Conservation (phyloP, 2,329 filamentous ascomycete species). For the Calonectria fujianensis region DNA sequence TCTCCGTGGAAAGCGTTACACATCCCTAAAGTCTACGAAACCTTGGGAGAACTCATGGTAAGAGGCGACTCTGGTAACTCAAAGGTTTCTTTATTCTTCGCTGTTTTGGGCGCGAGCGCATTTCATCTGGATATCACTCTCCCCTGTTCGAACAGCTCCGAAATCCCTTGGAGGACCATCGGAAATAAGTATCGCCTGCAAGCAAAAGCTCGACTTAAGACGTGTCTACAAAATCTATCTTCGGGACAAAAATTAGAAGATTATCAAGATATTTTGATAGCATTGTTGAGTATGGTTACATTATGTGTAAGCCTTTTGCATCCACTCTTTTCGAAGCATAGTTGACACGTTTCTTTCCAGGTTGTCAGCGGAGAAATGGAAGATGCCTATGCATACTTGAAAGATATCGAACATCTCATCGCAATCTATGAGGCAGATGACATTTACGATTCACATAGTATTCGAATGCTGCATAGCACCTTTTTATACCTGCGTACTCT, state of each 20-base stretch:
- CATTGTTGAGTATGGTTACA: slow-evolving; percentile 36
- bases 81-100: slow-evolving; percentile 31
- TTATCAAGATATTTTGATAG: slow-evolving; percentile 36
- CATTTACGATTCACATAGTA: slow-evolving; percentile 4
- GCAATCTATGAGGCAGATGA: slow-evolving; percentile 28
- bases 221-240: slow-evolving; percentile 16
- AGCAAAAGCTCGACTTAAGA: slow-evolving; percentile 30
- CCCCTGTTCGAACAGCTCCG: neutral
- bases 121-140: slow-evolving; percentile 31
- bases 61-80: slow-evolving; percentile 30
- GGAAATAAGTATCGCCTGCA: slow-evolving; percentile 13
- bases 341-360: neutral
- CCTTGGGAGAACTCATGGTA: slow-evolving; percentile 31
- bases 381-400: slow-evolving; percentile 34
- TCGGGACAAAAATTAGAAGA: slow-evolving; percentile 23
- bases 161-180: slow-evolving; percentile 20
- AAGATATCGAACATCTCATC: slow-evolving; percentile 31
- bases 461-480: slow-evolving; percentile 32
- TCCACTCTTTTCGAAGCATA: neutral
- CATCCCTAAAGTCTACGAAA: slow-evolving; percentile 34
- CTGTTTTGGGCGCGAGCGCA: slow-evolving; percentile 29
- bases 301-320: slow-evolving; percentile 22
- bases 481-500: slow-evolving; percentile 31
- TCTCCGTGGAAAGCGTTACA: slow-evolving; percentile 29
- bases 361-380: slow-evolving; percentile 38